Conservation (phyloP, 768 basidiomycete genomes). For the Leccinum ochraceum region DNA sequence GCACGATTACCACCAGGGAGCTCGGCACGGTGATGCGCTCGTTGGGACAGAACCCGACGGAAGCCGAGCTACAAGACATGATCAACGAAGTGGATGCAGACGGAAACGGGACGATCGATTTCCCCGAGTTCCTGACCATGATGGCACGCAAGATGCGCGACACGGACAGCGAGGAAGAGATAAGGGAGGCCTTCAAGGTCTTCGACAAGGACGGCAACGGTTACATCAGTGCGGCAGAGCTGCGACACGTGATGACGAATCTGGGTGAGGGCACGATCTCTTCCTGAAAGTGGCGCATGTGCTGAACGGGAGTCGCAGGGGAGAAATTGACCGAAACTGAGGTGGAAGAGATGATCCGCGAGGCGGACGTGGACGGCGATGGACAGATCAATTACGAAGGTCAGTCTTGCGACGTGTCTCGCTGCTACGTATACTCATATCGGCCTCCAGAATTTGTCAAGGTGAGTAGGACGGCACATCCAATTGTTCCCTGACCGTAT, state of each 20-base stretch:
- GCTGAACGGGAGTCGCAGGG: constrained; percentile 41
- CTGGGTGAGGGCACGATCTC: constrained; percentile 53
- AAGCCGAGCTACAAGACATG: constrained; percentile 92
- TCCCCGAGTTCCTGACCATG: constrained; percentile 80
- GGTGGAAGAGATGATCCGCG: constrained; percentile 96
- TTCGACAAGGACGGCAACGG: constrained; percentile 97
- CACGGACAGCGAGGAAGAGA: constrained; percentile 91
- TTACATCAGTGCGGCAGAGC: constrained; percentile 81
- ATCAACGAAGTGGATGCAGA: constrained; percentile 94
- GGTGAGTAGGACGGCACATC: constrained; percentile 37
- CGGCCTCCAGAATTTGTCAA: constrained; percentile 68
- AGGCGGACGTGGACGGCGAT: constrained; percentile 93
- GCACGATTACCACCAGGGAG: constrained; percentile 88
- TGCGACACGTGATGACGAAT: constrained; percentile 90
- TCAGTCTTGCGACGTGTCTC: constrained; percentile 31
- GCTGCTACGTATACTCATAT: background rate
- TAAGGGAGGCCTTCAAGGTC: constrained; percentile 95
- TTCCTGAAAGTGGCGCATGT: background rate
- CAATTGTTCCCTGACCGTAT: constrained; percentile 4
- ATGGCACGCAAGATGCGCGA: constrained; percentile 90
- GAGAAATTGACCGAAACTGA: constrained; percentile 87
- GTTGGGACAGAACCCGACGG: constrained; percentile 89
- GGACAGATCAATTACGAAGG: constrained; percentile 92
- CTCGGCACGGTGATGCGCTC: constrained; percentile 95
- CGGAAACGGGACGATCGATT: constrained; percentile 87